Evolutionary conservation across 495 filamentous ascomycete genomes (phyloP), one percentile per base, ranked within the genome.

Genomic region (Halenospora varia): DNA sequence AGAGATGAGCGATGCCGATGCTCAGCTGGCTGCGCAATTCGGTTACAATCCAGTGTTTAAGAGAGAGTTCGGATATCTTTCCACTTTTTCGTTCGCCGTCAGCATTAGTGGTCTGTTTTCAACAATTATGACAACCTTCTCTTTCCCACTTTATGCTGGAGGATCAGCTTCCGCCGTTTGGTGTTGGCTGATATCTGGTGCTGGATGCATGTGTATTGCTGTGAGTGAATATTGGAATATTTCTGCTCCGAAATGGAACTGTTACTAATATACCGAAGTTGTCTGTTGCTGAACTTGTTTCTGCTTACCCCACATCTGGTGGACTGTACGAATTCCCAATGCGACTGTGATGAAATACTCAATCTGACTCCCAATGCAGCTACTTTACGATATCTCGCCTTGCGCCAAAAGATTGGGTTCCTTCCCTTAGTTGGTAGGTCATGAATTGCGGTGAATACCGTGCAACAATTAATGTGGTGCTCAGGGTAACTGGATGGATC

Each of bases 161-260:
- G 82, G 84, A 10, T 75, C 79, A 18, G 76, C 82, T 25, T 73
- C 82, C 29, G 81, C 78, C 15, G 75, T 87, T 48, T 87, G 83
- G 84, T 84, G 76, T 64, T 86, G 83, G 83, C 63, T 84, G 10
- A 78, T 86, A 26, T 81, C 79, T n/a, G 83, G 83, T 26, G 70
- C 73, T 26, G 84, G 84, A 2, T 84, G 81, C 53, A 80, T 80
- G 77, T 83, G 81, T 56, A 79, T 87, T 68, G 84, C 83, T 6
- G 69, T 79, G 50, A 59, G 62, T 65, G 17, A n/a, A 50, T 3
- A 18, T 2, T 22, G 2, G 39, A 51, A 19, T n/a, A 41, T 22
- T 45, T 0, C 26, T 15, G n/a, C n/a, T n/a, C n/a, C n/a, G n/a
- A n/a, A n/a, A n/a, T n/a, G n/a, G n/a, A 26, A 17, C 10, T 13